These are phyloP conservation scores for Cladosporium sp. DNA, from an alignment of 2,329 filamentous ascomycete species.

Conservation along the genomic window DNA sequence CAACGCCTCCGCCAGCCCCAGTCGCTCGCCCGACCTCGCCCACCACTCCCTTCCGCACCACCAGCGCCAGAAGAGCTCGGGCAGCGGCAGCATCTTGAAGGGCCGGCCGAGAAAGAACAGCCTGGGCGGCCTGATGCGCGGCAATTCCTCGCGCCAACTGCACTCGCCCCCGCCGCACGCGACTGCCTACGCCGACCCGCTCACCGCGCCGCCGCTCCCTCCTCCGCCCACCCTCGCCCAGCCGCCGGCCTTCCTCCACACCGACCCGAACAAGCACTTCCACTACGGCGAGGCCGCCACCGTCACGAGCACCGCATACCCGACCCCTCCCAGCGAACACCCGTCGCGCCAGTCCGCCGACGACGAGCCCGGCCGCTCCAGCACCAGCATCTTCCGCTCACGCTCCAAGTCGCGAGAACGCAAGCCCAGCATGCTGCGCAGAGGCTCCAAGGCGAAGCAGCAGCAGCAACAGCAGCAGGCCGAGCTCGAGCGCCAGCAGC, in stretches of 20 bases:
- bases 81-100: conserved; percentile 5
- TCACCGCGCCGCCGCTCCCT: conserved; percentile 9
- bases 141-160: background rate
- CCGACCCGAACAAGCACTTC: conserved; percentile 2
- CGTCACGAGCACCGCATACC: conserved; percentile 7
- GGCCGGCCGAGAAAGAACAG: conserved; percentile 9
- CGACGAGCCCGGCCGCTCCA: conserved; percentile 4
- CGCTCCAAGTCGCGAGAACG: background rate
- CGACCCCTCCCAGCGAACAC: background rate
- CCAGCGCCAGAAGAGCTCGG: conserved; percentile 7
- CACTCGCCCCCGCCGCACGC: background rate
- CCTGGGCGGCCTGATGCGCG: conserved; percentile 5
- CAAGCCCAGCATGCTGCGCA: conserved; percentile 26
- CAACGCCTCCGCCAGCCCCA: conserved; percentile 8
- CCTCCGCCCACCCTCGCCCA: background rate
- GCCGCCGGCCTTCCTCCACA: background rate
- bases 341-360: background rate
- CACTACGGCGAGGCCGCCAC: conserved; percentile 1
- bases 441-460: conserved; percentile 31
- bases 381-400: conserved; percentile 9
- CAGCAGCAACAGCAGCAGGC: conserved; percentile 16
- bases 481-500: conserved; percentile 14
- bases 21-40: conserved; percentile 5
- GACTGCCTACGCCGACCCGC: background rate
- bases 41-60: background rate